These are phyloP conservation scores for Ceratobasidium papillatum DNA, from an alignment of 1,284 basidiomycete species.

Conservation along the genomic window DNA sequence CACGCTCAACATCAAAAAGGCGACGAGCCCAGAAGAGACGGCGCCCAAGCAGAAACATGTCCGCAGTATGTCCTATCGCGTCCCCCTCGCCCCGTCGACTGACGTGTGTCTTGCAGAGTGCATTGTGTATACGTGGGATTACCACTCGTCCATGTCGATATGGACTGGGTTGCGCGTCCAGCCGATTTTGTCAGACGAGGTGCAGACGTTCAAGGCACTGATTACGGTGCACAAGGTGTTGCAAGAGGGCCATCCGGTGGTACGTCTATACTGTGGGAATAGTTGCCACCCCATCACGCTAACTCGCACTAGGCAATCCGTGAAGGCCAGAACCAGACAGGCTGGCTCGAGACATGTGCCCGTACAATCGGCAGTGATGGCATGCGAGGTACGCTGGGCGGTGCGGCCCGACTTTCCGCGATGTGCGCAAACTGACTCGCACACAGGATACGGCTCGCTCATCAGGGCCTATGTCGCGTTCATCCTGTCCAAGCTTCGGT, in stretches of 20 bases:
- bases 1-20: conserved; percentile 94
- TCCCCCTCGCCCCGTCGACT: background rate
- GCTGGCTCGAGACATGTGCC: conserved; percentile 95
- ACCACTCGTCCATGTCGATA: conserved; percentile 95
- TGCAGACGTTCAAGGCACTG: conserved; percentile 95
- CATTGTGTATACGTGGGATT: conserved; percentile 98
- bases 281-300: conserved; percentile 2
- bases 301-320: conserved; percentile 76
- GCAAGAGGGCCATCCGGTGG: conserved; percentile 93
- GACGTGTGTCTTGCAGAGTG: conserved; percentile 67
- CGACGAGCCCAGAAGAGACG: conserved; percentile 89
- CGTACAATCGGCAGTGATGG: conserved; percentile 85
- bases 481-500: conserved; percentile 92
- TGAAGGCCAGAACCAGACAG: conserved; percentile 94
- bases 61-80: conserved; percentile 71
- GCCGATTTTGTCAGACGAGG: conserved; percentile 92
- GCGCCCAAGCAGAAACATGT: conserved; percentile 98
- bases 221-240: conserved; percentile 96
- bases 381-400: conserved; percentile 66
- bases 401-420: background rate
- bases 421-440: conserved; percentile 25
- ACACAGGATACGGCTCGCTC: conserved; percentile 89
- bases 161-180: conserved; percentile 96
- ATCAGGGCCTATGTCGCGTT: conserved; percentile 96
- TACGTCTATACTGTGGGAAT: conserved; percentile 55